Evolutionary conservation across 148 eudicot species (phyloP), one percentile per base, ranked within the genome.

Genomic region (Fagopyrum esculentum): DNA sequence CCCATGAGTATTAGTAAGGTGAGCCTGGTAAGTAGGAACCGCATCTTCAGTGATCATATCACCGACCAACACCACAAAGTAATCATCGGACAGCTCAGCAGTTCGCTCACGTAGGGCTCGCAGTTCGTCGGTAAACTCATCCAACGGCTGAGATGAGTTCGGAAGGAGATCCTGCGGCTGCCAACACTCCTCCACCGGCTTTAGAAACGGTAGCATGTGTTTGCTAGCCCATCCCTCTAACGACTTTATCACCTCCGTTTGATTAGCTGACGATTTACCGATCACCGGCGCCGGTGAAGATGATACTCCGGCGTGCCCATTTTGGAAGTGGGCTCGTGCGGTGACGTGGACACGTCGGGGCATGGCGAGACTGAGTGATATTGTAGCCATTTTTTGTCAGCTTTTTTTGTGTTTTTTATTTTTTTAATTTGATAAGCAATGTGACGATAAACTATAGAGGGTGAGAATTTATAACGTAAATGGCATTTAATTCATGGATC

Each of bases 11-110:
- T 79, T 80, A 64, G 76, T 80, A 19, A 80, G 59, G 74, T 78
- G 69, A n/a, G 83, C 68, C 26, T 80, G 83, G 68, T 83, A 83
- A 8, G 86, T 83, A 3, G 86, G 86, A 55, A 83, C 26, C 3
- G 86, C 86, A 2, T 83, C 83, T 30, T 83, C 83, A 4, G 86
- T 80, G 29, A 83, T 78, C 86, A 83, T 83, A 45, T 78, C 83
- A 0, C 86, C 83, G 4, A 83, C 86, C 26, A 83, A 30, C 64
- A 83, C 83, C 61, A 83, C 86, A 12, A 80, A 83, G 69, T 78
- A 83, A 46, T 83, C 86, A 45, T 83, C 86, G 3, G 86, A 76
- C 0, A 83, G 54, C 7, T 71, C 80, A 4, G 71, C 52, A 4
- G 81, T 55, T 49, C 83, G 70, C 8, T 80, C 72, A 0, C 73